Evolutionary conservation across 176 grass and related monocot species (phyloP), one percentile per base, ranked within the genome.

Genomic region (Cymbopogon citratus): DNA sequence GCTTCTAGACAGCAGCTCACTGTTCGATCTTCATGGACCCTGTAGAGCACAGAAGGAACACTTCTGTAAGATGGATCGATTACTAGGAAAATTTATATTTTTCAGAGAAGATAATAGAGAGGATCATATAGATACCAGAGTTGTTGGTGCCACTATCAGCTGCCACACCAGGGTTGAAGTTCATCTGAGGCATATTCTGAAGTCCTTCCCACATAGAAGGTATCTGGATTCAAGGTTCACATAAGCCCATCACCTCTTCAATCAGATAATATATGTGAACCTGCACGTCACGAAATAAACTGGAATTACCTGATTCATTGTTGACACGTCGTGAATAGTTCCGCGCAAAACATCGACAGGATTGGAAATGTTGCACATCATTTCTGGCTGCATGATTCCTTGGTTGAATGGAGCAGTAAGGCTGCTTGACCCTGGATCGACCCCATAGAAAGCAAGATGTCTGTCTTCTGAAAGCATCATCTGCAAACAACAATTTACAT

Each of bases 401-500:
- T 88, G 88, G 84, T 83, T 79, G 33, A 87, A 87, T 29, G 82
- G 84, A 63, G 86, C 21, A 26, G 74, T 60, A 46, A 86, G 80
- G 77, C 70, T 70, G 82, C 83, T 83, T 86, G 87, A 71, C 89
- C 74, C 87, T 73, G 63, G 65, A 72, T 75, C 85, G 15, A 71
- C 44, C 85, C 83, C 85, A 71, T 90, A 83, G 82, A 90, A 74
- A 61, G 85, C 85, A 36, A 91, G 78, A 61, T 79, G 89, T 46
- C 83, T 84, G 67, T 97, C 87, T 80, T 87, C 90, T 77, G 94
- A 88, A 71, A 88, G 83, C 60, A 93, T 85, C 87, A 93, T 86
- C 95, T 98, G 18, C 45, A 80, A 70, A 75, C 48, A 90, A 54
- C 25, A 81, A 52, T 67, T 75, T 71, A 29, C 3, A 19, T 52